Base-by-base conservation (phyloP, 306 rosid species). In the Vigna angularis region DNA sequence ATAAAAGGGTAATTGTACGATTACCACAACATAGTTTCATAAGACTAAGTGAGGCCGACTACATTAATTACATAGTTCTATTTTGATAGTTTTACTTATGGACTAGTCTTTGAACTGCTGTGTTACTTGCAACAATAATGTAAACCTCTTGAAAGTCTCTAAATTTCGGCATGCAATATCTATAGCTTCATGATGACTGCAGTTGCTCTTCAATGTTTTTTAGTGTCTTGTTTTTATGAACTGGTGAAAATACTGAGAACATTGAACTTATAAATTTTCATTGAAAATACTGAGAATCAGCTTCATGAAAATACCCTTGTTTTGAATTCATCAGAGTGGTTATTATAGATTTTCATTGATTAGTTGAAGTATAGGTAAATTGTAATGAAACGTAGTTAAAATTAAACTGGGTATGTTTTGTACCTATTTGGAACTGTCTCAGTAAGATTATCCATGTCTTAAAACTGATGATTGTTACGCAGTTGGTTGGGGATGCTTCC, bases 401-500 rank as follows among this genome's bases (percentile, higher is more conserved):
- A 32, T 76, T 67, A 32, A 78, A 61, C 55, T 56, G 34, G 26
- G 67, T 11, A 40, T 73, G 26, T 48, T 53, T 79, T 57, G 72
- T 52, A 45, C 64, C 64, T 61, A 17, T 51, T 44, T 52, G 82
- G 72, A 70, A 70, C n/a, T 17, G 9, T 52, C 66, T 49, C 20
- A 5, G 40, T 17, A 38, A 63, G 16, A n/a, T 51, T 75, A 32
- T 59, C 64, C 74, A 70, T 47, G 22, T 79, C 82, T 53, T 74
- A 50, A 61, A 83, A 74, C 56, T 58, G 45, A 65, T 71, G 3
- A 66, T 83, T 72, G 42, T 26, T 47, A 38, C 70, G 87, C 96
- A 95, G 99, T 86, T 95, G 99, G 99, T 61, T 95, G 75, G 99
- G 99, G 78, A 95, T 95, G 99, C 99, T 95, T 86, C 99, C 99